Evolutionary conservation across 75 land plant genomes (phyloP).

Genomic region (Isoetes taiwanensis): DNA sequence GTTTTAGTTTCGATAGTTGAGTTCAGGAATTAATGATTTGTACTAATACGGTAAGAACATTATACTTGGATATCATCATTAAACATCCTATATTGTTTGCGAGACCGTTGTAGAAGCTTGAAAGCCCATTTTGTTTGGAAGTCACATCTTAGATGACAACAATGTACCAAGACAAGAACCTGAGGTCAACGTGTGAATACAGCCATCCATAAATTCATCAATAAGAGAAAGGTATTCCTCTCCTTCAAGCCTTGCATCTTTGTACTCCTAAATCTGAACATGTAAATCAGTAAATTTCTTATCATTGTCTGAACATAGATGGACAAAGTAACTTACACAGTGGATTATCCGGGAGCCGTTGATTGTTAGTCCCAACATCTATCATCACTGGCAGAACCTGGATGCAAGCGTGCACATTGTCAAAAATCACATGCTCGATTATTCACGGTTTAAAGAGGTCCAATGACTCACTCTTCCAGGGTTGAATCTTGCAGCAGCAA

Average conservation of each 20-base stretch:
- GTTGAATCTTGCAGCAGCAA: conserved; percentile 98
- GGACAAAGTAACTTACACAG: conserved; percentile 68
- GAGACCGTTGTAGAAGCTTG: conserved; percentile 85
- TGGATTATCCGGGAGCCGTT: conserved; percentile 73
- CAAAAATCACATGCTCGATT: background rate
- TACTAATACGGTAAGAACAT: background rate
- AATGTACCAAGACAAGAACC: conserved; percentile 85
- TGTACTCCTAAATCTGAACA: conserved; percentile 93
- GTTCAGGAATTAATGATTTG: no score
- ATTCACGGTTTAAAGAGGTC: background rate
- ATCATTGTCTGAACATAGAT: no score
- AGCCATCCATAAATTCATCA: conserved; percentile 99
- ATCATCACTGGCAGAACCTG: conserved; percentile 99
- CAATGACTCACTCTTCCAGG: conserved; percentile 69
- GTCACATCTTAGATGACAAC: no score
- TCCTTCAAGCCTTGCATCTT: conserved; percentile 75
- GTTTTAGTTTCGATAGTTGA: no score
- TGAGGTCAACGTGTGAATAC: conserved; percentile 95
- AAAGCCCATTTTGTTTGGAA: conserved; percentile 99
- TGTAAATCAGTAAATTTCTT: no score
- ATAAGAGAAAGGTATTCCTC: conserved; percentile 79
- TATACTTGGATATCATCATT: conserved; percentile 98
- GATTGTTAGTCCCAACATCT: conserved; percentile 97
- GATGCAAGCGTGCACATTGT: background rate
- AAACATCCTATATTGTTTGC: conserved; percentile 70